phyloP scores from a whole-genome alignment of 2,329 filamentous ascomycete species.

The Diaporthe velutina region DNA sequence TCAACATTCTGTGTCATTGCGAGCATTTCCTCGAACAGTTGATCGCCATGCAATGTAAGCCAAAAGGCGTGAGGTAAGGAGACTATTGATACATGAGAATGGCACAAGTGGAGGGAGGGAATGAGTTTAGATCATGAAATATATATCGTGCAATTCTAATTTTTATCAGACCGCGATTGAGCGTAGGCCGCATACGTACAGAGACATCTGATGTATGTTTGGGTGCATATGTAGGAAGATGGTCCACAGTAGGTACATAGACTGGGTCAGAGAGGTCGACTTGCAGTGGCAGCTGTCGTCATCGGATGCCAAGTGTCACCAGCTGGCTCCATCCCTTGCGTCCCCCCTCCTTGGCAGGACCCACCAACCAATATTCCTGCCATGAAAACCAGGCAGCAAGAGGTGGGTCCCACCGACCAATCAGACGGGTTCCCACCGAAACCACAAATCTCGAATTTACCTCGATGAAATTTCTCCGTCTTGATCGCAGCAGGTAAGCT shows the following conservation, averaged over 20 bases:
- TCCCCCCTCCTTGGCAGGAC: neutral
- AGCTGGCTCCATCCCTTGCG: neutral
- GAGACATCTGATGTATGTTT: neutral
- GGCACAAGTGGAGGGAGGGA: neutral
- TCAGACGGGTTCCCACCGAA: constrained; percentile 38
- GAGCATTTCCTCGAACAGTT: neutral
- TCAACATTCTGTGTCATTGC: neutral
- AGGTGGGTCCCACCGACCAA: constrained; percentile 25
- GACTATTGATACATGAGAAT: neutral
- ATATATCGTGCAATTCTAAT: no score
- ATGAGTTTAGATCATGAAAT: neutral
- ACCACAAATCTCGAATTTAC: constrained; percentile 37
- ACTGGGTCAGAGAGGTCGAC: neutral
- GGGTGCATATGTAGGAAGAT: neutral
- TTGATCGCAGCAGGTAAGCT: constrained; percentile 27
- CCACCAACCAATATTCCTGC: neutral
- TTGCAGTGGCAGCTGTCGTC: neutral
- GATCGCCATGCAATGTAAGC: neutral
- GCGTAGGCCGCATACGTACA: no score
- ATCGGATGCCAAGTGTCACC: neutral
- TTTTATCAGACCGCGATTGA: neutral
- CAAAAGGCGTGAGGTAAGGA: neutral
- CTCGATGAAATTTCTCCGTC: constrained; percentile 39
- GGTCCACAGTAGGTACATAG: neutral
- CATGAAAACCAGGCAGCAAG: constrained; percentile 17